Percentiles rank a stretch among this genome's conserved stretches.
These are phyloP conservation scores for Zalaria obscura DNA, from an alignment of 2,329 filamentous ascomycete species.

Conservation along the genomic window DNA sequence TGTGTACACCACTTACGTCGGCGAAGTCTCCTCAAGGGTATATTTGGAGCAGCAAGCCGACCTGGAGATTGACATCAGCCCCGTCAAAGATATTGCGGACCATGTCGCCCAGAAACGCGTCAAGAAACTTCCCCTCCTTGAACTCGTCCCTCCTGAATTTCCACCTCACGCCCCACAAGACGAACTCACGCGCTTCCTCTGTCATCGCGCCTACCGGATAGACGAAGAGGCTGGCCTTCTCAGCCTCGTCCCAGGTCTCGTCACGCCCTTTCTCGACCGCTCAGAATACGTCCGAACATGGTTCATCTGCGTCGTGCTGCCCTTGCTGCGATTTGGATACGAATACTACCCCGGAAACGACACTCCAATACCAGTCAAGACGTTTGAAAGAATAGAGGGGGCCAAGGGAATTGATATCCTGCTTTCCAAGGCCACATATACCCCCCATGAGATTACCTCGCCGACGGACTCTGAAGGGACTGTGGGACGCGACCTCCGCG, in stretches of 20 bases:
- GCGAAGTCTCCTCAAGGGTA: slow-evolving; percentile 39
- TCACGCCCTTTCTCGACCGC: slow-evolving; percentile 53
- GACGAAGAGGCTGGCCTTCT: slow-evolving; percentile 61
- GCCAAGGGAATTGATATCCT: slow-evolving; percentile 45
- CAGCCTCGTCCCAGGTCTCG: slow-evolving; percentile 49
- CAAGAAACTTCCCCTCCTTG: slow-evolving; percentile 47
- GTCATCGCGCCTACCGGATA: slow-evolving; percentile 53
- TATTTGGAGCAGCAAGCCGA: slow-evolving; percentile 29
- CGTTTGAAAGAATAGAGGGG: slow-evolving; percentile 50
- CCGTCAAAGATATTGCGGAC: slow-evolving; percentile 46
- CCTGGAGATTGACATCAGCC: slow-evolving; percentile 36
- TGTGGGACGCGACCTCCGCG: slow-evolving; percentile 51
- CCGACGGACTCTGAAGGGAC: slow-evolving; percentile 15
- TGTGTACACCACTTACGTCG: slow-evolving; percentile 48
- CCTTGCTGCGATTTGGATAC: slow-evolving; percentile 52
- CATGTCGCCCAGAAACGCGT: slow-evolving; percentile 49
- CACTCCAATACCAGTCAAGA: slow-evolving; percentile 46
- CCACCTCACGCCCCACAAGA: slow-evolving; percentile 38
- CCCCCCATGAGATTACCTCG: slow-evolving; percentile 22
- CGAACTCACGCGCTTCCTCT: slow-evolving; percentile 47
- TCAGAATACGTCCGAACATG: slow-evolving; percentile 49
- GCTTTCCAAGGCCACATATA: slow-evolving; percentile 40
- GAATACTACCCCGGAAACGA: slow-evolving; percentile 50
- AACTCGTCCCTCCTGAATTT: slow-evolving; percentile 38
- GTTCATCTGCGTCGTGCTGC: slow-evolving; percentile 55